Evolutionary conservation across 2,329 filamentous ascomycete genomes (phyloP).

Genomic region (Alternaria hordeiaustralica): DNA sequence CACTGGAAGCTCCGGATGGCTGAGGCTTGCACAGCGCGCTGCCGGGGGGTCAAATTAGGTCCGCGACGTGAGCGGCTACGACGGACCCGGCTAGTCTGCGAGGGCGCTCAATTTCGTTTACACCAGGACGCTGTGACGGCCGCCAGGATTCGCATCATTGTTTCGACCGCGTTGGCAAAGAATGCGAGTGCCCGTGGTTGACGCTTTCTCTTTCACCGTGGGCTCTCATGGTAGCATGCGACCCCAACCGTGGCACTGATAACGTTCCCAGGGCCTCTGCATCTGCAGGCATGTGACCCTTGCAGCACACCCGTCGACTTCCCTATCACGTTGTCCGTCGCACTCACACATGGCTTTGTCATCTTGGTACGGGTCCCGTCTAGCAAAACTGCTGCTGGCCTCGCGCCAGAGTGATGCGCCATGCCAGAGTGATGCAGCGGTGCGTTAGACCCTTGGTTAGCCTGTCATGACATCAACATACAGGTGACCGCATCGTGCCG

Average conservation of each 20-base stretch:
- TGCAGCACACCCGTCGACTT: constrained; percentile 1
- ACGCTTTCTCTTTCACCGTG: neutral
- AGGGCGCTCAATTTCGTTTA: constrained; percentile 28
- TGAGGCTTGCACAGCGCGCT: constrained; percentile 33
- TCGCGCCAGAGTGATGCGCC: constrained; percentile 15
- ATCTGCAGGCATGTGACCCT: constrained; percentile 12
- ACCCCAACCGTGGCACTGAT: neutral
- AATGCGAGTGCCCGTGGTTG: neutral
- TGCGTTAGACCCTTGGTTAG: constrained; percentile 22
- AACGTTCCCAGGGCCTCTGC: neutral
- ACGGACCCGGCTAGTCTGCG: constrained; percentile 10
- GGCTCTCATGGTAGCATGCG: neutral
- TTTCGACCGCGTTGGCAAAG: neutral
- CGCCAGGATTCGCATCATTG: constrained; percentile 10
- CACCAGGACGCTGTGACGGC: constrained; percentile 15
- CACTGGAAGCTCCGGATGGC: constrained; percentile 37
- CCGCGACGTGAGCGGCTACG: constrained; percentile 22
- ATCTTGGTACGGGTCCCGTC: neutral
- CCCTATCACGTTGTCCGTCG: constrained; percentile 1
- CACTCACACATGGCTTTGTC: neutral
- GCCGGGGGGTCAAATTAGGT: constrained; percentile 33
- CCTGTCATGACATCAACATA: constrained; percentile 31
- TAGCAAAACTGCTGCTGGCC: constrained; percentile 5
- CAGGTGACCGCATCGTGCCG: constrained; percentile 14
- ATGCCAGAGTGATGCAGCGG: constrained; percentile 16